Evolutionary conservation across 192 early-diverging fungal genomes (phyloP).

Genomic region (Coemansia sp.): DNA sequence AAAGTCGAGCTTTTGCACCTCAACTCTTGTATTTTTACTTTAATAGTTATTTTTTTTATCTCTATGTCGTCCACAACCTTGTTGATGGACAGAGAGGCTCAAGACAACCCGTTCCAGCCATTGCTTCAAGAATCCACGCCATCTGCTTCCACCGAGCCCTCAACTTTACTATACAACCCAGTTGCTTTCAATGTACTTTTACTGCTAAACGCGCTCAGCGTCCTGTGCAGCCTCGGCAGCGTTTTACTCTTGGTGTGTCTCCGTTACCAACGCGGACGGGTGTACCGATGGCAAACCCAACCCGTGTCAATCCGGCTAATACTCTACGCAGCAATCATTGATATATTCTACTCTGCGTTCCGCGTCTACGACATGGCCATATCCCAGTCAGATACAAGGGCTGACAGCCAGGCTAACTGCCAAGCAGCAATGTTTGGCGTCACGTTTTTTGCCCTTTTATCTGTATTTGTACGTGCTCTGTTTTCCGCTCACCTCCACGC

Average conservation of each 20-base stretch:
- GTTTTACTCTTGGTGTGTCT: constrained; percentile 16
- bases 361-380: constrained; percentile 33
- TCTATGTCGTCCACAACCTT: background rate
- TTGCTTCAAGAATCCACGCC: constrained; percentile 8
- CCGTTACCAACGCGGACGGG: constrained; percentile 9
- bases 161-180: constrained; percentile 17
- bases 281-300: constrained; percentile 18
- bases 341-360: constrained; percentile 22
- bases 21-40: background rate
- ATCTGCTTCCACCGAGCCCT: background rate
- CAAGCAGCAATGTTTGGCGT: constrained; percentile 44
- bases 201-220: constrained; percentile 23
- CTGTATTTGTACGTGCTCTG: constrained; percentile 30
- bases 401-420: constrained; percentile 40
- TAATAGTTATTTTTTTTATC: background rate
- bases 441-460: constrained; percentile 38
- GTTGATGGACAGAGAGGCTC: background rate
- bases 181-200: constrained; percentile 16
- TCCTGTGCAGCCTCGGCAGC: constrained; percentile 22
- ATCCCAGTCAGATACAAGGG: constrained; percentile 23
- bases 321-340: constrained; percentile 27
- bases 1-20: background rate
- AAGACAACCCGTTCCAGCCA: constrained; percentile 28
- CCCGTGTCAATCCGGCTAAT: constrained; percentile 30
- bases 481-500: constrained; percentile 35